phyloP scores from a whole-genome alignment of 495 filamentous ascomycete genomes.

The Neurospora sp. region DNA sequence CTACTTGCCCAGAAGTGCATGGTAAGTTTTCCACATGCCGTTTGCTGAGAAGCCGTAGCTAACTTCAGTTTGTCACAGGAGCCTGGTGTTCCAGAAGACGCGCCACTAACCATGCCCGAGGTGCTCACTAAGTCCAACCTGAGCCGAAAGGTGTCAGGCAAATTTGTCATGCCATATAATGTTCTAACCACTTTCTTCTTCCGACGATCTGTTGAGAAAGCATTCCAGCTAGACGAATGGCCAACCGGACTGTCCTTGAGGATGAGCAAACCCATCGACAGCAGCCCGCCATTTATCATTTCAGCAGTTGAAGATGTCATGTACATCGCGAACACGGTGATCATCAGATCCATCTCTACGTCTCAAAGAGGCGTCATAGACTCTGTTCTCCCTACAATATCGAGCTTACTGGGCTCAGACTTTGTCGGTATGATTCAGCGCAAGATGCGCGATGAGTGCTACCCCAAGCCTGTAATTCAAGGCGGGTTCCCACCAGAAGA shows the following conservation, averaged over 20 bases:
- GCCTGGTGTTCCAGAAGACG: constrained; percentile 31
- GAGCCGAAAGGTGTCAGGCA: constrained; percentile 59
- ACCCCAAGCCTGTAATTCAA: constrained; percentile 64
- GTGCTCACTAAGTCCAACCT: constrained; percentile 69
- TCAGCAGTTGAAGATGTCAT: constrained; percentile 97
- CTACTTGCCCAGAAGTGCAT: constrained; percentile 79
- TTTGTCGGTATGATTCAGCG: constrained; percentile 96
- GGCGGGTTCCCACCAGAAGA: constrained; percentile 76
- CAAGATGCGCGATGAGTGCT: constrained; percentile 92
- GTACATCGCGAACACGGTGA: constrained; percentile 93
- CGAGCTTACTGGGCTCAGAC: constrained; percentile 78
- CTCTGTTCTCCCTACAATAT: constrained; percentile 69
- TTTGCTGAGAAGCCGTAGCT: constrained; percentile 3
- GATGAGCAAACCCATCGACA: constrained; percentile 51
- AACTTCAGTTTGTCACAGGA: constrained; percentile 25
- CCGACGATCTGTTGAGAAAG: constrained; percentile 88
- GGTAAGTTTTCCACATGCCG: constrained; percentile 37
- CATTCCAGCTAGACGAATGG: constrained; percentile 96
- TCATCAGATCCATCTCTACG: constrained; percentile 76
- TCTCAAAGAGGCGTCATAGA: constrained; percentile 66
- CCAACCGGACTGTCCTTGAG: constrained; percentile 70
- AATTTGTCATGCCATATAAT: constrained; percentile 70
- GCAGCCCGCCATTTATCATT: constrained; percentile 81
- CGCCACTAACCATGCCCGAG: constrained; percentile 48
- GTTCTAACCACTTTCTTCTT: constrained; percentile 90